Conservation (phyloP, 202 grass and related monocot species). For the Schoenoplectus triqueter region DNA sequence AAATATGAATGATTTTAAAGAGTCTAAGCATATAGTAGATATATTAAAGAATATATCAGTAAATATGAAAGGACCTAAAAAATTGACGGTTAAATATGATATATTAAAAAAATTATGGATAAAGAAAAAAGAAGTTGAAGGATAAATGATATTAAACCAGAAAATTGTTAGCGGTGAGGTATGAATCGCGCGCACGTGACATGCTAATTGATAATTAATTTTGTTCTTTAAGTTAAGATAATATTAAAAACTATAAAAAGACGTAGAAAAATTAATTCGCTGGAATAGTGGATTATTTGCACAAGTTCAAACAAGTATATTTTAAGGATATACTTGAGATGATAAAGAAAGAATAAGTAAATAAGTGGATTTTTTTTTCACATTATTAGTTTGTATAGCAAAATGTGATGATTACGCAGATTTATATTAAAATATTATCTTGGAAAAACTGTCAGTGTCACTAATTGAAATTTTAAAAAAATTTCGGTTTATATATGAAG, state of each 20-base stretch:
- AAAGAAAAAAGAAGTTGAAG: no score
- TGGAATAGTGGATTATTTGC: background rate
- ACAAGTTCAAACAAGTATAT: background rate
- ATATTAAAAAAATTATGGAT: no score
- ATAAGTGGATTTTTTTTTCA: background rate
- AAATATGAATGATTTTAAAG: no score
- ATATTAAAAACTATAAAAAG: background rate
- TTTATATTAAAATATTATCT: background rate
- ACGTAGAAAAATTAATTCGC: background rate
- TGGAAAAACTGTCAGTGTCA: background rate
- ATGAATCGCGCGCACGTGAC: background rate
- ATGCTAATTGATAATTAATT: background rate
- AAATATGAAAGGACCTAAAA: no score
- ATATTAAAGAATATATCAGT: no score
- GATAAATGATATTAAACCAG: no score
- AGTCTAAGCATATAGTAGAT: no score
- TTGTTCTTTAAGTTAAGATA: background rate
- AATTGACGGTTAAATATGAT: no score
- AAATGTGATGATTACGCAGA: background rate
- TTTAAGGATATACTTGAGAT: conserved; percentile 7
- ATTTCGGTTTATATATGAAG: background rate
- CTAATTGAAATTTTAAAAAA: background rate
- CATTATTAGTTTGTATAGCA: background rate
- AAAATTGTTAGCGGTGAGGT: background rate
- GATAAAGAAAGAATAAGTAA: background rate